Conservation (phyloP, 257 asterid genomes). For the Penstemon davidsonii region DNA sequence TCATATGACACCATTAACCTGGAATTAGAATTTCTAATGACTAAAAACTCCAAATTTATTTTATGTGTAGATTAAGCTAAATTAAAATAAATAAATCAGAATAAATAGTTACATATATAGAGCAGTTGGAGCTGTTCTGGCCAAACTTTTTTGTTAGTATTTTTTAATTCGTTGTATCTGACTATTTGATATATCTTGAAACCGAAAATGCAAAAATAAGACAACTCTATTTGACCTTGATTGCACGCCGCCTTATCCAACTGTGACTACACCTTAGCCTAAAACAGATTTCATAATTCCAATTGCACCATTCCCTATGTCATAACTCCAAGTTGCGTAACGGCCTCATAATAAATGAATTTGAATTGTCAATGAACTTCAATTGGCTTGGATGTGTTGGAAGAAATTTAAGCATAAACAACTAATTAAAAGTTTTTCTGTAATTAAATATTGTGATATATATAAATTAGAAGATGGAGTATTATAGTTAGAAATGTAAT, state of each 20-base stretch:
- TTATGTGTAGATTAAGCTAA: background rate
- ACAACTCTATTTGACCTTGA: constrained; percentile 15
- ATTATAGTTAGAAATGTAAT: too few species aligned
- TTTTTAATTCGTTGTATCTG: background rate
- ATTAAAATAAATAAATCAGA: background rate
- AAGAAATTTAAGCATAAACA: too few species aligned
- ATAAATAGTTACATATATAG: constrained; percentile 3
- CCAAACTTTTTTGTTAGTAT: constrained; percentile 5
- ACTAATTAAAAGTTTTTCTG: too few species aligned
- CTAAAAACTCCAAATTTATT: too few species aligned
- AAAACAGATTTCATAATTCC: constrained; percentile 32
- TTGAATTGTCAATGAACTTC: constrained; percentile 21
- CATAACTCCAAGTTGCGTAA: constrained; percentile 34
- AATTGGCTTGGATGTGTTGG: too few species aligned
- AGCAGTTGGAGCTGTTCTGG: constrained; percentile 23
- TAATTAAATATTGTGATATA: too few species aligned
- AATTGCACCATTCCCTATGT: constrained; percentile 43
- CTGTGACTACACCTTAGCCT: constrained; percentile 46
- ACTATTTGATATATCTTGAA: background rate
- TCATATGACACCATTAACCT: too few species aligned
- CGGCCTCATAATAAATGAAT: background rate
- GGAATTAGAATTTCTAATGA: too few species aligned
- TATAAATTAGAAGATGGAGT: too few species aligned
- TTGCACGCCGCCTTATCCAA: constrained; percentile 40
- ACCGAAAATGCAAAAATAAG: constrained; percentile 24